Percentiles rank a stretch among this genome's conserved stretches.
These are phyloP conservation scores for Withania somnifera DNA, from an alignment of 305 asterid genomes.

Conservation along the genomic window DNA sequence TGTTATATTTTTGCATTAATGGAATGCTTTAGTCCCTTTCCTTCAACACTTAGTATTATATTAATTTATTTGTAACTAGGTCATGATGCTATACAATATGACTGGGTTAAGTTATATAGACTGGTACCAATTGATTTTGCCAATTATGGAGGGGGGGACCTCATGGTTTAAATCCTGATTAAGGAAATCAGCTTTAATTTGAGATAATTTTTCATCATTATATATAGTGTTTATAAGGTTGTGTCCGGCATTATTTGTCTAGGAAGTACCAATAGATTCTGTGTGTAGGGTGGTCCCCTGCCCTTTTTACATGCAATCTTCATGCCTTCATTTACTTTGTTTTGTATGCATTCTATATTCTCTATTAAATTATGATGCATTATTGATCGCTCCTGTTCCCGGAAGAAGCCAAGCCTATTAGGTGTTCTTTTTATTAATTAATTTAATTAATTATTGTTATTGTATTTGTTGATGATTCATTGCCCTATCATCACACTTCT, in stretches of 20 bases:
- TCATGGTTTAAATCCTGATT: constrained; percentile 3
- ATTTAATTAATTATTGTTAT: background rate
- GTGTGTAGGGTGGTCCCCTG: constrained; percentile 42
- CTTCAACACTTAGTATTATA: background rate
- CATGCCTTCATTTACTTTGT: background rate
- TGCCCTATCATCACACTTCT: background rate
- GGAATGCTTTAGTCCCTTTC: background rate
- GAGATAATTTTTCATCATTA: background rate
- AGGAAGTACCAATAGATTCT: constrained; percentile 29
- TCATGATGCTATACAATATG: background rate
- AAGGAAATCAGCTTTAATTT: background rate
- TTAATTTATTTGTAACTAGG: background rate
- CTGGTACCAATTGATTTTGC: constrained; percentile 2
- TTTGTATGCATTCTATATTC: background rate
- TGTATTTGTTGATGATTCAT: background rate
- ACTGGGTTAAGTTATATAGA: background rate
- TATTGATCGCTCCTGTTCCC: background rate
- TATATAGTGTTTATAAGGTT: constrained; percentile 2
- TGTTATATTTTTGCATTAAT: background rate
- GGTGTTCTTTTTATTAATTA: background rate
- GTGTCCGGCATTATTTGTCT: constrained; percentile 9
- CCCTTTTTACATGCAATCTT: background rate
- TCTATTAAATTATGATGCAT: background rate
- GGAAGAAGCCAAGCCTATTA: background rate
- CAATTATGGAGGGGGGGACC: constrained; percentile 14